Base-by-base conservation (phyloP, 345 rosid species). In the Arabis alpina region DNA sequence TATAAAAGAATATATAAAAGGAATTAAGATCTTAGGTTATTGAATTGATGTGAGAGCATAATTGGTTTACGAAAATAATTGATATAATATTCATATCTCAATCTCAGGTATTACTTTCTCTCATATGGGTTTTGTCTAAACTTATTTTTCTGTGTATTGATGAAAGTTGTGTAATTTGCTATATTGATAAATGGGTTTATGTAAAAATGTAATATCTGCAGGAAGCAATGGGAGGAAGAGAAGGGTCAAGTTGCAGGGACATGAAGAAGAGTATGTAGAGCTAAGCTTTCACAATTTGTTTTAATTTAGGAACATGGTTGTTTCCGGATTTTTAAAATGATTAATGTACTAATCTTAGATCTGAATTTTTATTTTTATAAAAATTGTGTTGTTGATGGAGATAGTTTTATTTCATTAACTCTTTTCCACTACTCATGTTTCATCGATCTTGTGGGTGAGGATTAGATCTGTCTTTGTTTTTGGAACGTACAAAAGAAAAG, bases 171-270 rank as follows among this genome's bases (percentile, higher is more conserved):
- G n/a, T n/a, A n/a, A n/a, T n/a, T n/a, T n/a, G n/a, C n/a, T n/a
- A n/a, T n/a, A n/a, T n/a, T n/a, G n/a, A n/a, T n/a, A n/a, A n/a
- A n/a, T n/a, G n/a, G n/a, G n/a, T n/a, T n/a, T n/a, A n/a, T n/a
- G n/a, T n/a, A n/a, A n/a, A n/a, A n/a, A n/a, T n/a, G n/a, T n/a
- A n/a, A 28, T 28, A 32, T 32, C 6, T 32, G 36, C 0, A 78
- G 81, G 78, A 64, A 57, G 58, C 62, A 40, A 43, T 61, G 43
- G 40, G 60, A 64, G 88, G 86, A 71, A 84, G 85, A 74, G 84
- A 79, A 70, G 85, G 82, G 12, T 76, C 87, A 64, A 73, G 84
- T 80, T 77, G 86, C 82, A 81, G 88, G 75, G 84, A 82, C 64
- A 77, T 79, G 77, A 87, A 85, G 85, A 80, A 83, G 77, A 84